These are phyloP conservation scores for Penicillium sp. DNA, from an alignment of 2,329 filamentous ascomycete genomes.

Conservation along the genomic window DNA sequence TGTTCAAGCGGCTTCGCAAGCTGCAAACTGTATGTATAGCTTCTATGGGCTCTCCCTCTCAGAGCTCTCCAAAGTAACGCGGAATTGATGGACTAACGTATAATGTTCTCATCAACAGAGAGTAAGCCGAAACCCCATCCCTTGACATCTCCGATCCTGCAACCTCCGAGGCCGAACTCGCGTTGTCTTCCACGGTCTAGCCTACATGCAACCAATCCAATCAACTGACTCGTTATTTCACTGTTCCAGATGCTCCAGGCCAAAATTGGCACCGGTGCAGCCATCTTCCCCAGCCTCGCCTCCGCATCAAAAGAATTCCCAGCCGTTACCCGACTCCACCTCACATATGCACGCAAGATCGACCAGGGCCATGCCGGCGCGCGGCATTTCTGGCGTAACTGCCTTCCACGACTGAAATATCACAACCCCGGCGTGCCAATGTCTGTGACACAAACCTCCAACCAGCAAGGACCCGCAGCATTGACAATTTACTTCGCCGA, in stretches of 20 bases:
- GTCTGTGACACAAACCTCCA: conserved; percentile 68
- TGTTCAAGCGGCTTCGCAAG: conserved; percentile 68
- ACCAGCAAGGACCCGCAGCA: conserved; percentile 47
- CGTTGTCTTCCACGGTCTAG: background rate
- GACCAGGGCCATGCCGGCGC: conserved; percentile 42
- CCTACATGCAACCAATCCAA: background rate
- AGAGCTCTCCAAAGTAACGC: background rate
- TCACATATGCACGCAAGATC: conserved; percentile 47
- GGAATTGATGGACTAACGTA: conserved; percentile 12
- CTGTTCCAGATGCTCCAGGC: conserved; percentile 67
- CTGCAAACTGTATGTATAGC: conserved; percentile 64
- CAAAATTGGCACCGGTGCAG: conserved; percentile 78
- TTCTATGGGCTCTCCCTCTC: background rate
- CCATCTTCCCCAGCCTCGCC: conserved; percentile 62
- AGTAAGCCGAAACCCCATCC: conserved; percentile 25
- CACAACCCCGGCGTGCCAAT: conserved; percentile 87
- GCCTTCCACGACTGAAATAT: conserved; percentile 85
- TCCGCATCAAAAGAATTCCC: conserved; percentile 36
- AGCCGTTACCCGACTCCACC: conserved; percentile 44
- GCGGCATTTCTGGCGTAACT: conserved; percentile 85
- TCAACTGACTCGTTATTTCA: background rate
- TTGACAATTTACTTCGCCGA: conserved; percentile 47
- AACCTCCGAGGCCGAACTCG: conserved; percentile 1
- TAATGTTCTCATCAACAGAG: conserved; percentile 27
- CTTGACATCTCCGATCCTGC: conserved; percentile 5